Conservation (phyloP, 306 rosid genomes). For the Canavalia ensiformis region DNA sequence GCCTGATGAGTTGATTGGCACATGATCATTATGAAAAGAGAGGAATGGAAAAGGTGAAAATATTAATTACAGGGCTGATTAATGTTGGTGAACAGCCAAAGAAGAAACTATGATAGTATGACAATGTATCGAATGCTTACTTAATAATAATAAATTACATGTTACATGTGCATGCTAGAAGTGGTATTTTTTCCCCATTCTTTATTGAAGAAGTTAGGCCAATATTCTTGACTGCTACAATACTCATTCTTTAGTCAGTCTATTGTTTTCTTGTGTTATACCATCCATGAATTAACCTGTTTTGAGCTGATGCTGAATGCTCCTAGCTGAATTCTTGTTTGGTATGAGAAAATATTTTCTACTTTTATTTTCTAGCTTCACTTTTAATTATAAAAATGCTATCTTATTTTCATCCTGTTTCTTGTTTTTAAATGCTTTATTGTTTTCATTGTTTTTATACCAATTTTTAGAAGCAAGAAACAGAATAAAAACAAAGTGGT, state of each 20-base stretch:
- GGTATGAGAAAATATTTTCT: too few species aligned
- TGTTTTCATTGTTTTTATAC: too few species aligned
- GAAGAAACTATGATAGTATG: not conserved
- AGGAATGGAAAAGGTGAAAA: not conserved
- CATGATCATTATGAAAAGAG: not conserved
- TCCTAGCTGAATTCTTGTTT: not conserved
- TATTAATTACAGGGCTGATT: conserved; percentile 3
- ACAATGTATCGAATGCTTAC: not conserved
- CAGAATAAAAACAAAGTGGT: too few species aligned
- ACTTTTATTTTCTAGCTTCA: too few species aligned
- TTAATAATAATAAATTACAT: not conserved
- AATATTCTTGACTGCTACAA: conserved; percentile 7
- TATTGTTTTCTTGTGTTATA: not conserved
- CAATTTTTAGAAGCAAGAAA: too few species aligned
- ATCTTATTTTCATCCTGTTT: too few species aligned
- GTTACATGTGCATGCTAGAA: not conserved
- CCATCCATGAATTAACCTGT: conserved; percentile 27
- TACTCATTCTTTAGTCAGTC: not conserved
- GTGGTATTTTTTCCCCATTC: not conserved
- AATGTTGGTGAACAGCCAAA: not conserved
- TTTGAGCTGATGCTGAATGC: not conserved
- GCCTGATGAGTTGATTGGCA: not conserved
- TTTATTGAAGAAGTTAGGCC: not conserved
- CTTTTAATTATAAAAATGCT: too few species aligned
- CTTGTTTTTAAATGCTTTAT: too few species aligned